These are phyloP conservation scores for Xanthoparmelia taractica DNA, from an alignment of 495 filamentous ascomycete species.

Conservation along the genomic window DNA sequence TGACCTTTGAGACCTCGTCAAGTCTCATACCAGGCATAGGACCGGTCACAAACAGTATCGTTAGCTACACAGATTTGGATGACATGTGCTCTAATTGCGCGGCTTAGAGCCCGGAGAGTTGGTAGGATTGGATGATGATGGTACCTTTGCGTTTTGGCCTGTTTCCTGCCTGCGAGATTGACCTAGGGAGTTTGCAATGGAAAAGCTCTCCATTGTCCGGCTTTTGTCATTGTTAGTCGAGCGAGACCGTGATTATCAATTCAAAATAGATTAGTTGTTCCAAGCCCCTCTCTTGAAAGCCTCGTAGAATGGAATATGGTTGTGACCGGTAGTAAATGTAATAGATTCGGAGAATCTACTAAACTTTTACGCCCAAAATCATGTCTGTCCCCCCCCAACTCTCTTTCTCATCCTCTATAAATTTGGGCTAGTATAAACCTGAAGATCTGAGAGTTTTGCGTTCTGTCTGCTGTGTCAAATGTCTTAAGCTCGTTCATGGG, in stretches of 20 bases:
- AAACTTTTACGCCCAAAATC: no score
- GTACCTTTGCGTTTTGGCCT: not conserved
- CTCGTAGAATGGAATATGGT: not conserved
- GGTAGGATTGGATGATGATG: not conserved
- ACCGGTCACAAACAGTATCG: not conserved
- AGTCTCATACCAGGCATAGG: not conserved
- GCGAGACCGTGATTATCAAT: not conserved
- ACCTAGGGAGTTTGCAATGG: not conserved
- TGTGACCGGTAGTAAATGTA: not conserved
- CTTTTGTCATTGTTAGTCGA: not conserved
- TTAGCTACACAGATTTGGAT: conserved; percentile 1
- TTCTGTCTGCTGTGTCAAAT: not conserved
- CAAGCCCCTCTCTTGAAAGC: not conserved
- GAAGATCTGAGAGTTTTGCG: not conserved
- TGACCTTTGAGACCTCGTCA: not conserved
- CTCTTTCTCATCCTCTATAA: not conserved
- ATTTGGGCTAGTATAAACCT: not conserved
- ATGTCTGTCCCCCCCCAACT: no score
- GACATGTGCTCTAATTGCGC: not conserved
- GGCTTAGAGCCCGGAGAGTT: not conserved
- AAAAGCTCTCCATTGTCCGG: not conserved
- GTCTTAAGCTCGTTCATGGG: not conserved
- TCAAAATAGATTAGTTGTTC: not conserved
- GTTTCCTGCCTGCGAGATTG: not conserved
- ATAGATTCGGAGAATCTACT: no score